These are phyloP conservation scores for Zancudomyces culisetae DNA, from an alignment of 371 early-diverging fungal species.

Conservation along the genomic window DNA sequence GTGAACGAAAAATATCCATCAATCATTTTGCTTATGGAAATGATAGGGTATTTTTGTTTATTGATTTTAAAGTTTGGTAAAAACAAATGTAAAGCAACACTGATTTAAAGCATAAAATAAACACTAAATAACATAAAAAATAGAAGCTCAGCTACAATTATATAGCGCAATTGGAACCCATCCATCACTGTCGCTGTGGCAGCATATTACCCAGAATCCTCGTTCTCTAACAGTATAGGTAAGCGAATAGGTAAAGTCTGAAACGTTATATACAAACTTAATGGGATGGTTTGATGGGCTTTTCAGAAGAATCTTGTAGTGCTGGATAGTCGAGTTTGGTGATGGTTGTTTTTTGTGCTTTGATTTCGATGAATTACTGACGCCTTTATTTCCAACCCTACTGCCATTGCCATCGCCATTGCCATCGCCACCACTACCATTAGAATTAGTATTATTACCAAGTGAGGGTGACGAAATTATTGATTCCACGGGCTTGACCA, in stretches of 20 bases:
- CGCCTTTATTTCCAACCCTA: not conserved
- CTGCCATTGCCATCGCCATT: slow-evolving; percentile 1
- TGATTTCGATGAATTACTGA: not conserved
- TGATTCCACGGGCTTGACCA: slow-evolving; percentile 18
- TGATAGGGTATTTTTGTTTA: no score
- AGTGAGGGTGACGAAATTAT: slow-evolving; percentile 1
- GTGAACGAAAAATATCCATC: no score
- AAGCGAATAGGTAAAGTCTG: slow-evolving; percentile 23
- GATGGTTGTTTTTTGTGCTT: slow-evolving; percentile 1
- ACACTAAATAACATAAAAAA: no score
- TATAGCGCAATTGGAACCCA: slow-evolving; percentile 25
- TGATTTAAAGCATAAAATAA: no score
- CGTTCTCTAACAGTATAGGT: slow-evolving; percentile 23
- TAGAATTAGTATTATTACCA: not conserved
- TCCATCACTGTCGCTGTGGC: slow-evolving; percentile 22
- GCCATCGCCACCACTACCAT: not conserved
- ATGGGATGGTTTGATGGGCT: slow-evolving; percentile 19
- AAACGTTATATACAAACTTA: slow-evolving; percentile 25
- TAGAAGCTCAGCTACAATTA: slow-evolving; percentile 13
- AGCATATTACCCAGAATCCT: slow-evolving; percentile 24
- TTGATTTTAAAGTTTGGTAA: no score
- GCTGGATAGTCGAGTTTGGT: slow-evolving; percentile 1
- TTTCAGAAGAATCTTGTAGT: slow-evolving; percentile 22
- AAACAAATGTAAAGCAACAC: no score
- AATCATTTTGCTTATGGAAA: no score